phyloP scores from a whole-genome alignment of 2,329 filamentous ascomycete species.

The Penicillium vulpinum region DNA sequence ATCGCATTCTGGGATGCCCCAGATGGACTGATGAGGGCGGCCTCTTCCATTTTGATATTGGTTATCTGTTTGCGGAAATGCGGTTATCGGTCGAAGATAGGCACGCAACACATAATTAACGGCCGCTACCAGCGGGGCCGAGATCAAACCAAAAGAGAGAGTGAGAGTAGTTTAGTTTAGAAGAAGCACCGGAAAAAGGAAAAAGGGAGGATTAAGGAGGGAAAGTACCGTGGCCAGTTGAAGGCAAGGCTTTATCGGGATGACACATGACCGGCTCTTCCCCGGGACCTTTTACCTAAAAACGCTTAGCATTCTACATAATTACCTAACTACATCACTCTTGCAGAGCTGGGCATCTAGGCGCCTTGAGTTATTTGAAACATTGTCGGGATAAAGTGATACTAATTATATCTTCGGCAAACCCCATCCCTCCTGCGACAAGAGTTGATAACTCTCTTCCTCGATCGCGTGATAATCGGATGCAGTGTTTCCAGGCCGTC shows the following conservation, averaged over 20 bases:
- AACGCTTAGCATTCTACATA: neutral
- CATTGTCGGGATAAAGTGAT: neutral
- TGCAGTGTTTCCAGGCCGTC: constrained; percentile 48
- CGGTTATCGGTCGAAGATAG: constrained; percentile 15
- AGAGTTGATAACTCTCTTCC: constrained; percentile 52
- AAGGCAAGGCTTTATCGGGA: constrained; percentile 1
- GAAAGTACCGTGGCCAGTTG: constrained; percentile 1
- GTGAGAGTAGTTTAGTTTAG: constrained; percentile 8
- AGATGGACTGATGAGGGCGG: constrained; percentile 27
- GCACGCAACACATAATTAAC: constrained; percentile 29
- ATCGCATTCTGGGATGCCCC: constrained; percentile 8
- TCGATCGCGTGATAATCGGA: constrained; percentile 44
- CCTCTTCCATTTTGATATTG: constrained; percentile 33
- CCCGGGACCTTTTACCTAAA: neutral
- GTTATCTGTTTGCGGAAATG: constrained; percentile 14
- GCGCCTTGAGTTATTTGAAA: neutral
- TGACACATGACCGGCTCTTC: constrained; percentile 7
- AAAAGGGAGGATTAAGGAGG: neutral
- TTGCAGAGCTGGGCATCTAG: neutral
- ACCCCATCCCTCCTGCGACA: constrained; percentile 54
- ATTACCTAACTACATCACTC: neutral
- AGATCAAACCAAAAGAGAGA: constrained; percentile 5
- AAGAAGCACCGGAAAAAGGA: neutral
- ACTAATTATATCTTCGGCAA: constrained; percentile 30
- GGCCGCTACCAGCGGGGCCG: constrained; percentile 27